Evolutionary conservation across 1,139 yeast species (phyloP), one percentile per base, ranked within the genome.

Genomic region (Saccharomyces pastorianus): DNA sequence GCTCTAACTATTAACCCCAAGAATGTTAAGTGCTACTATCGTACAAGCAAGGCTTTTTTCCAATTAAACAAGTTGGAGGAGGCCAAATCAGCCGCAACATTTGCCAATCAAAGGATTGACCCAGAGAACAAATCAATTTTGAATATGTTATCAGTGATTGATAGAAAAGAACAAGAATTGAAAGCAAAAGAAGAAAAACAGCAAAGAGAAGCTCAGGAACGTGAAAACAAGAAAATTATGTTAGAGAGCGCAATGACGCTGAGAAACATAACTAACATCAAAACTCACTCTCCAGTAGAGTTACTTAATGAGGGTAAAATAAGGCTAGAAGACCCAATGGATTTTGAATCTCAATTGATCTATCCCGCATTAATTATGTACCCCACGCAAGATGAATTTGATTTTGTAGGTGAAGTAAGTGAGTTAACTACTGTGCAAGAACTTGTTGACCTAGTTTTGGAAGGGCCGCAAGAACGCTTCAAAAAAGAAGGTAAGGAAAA

Each of bases 331-430:
- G 85, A 88, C 62, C 80, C 82, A 8, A 64, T 74, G 51, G 96
- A 90, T 66, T 77, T 85, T 53, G 88, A 87, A 60, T 85, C 96
- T 0, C 90, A 87, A 62, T 72, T 93, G 53, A 77, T 86, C 23
- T 79, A 89, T 61, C 96, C 98, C 0, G 86, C 93, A 0, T 76
- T 87, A 74, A 75, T 90, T 14, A 71, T 91, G 56, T 93, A 90
- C 63, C 98, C 98, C 13, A 80, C 93, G 4, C 83, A 82, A 7
- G 87, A 86, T 66, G 95, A 88, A 66, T 88, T 91, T 61, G 97
- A 91, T 68, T 84, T 84, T 61, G 74, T 91, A 42, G 88, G 84
- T 6, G 84, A 84, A 57, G 79, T 87, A 13, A 80, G 93, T 56
- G 95, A 88, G 64, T 71, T 85, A 50, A 73, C 83, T 1, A 80